Evolutionary conservation across 768 basidiomycete genomes (phyloP).

Genomic region (Cystobasidiopsis lactophilus): DNA sequence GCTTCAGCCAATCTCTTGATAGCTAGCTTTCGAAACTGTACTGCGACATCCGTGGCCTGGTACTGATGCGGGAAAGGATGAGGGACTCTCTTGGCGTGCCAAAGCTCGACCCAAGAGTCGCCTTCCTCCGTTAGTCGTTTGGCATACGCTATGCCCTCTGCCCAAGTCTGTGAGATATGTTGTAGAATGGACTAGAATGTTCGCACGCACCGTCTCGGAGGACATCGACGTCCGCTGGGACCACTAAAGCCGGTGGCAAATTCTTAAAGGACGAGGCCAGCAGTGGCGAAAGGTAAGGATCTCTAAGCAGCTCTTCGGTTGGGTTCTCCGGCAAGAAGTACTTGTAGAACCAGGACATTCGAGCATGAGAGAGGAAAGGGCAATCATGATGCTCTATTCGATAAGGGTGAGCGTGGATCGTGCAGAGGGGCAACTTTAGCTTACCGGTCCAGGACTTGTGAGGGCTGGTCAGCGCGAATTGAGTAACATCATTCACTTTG

Average conservation of each 20-base stretch:
- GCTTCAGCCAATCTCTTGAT: slow-evolving; percentile 2
- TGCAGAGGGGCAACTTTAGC: not conserved
- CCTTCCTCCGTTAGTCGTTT: not conserved
- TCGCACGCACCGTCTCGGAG: slow-evolving; percentile 5
- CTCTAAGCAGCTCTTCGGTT: not conserved
- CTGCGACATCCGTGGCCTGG: slow-evolving; percentile 3
- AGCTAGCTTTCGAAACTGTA: slow-evolving; percentile 1
- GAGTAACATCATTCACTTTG: no score
- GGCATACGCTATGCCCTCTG: slow-evolving; percentile 8
- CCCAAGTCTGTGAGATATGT: no score
- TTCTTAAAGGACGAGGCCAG: slow-evolving; percentile 1
- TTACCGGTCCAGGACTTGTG: not conserved
- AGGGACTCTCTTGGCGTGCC: slow-evolving; percentile 4
- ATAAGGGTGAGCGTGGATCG: not conserved
- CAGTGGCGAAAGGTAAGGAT: slow-evolving; percentile 4
- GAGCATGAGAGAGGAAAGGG: slow-evolving; percentile 5
- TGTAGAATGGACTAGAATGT: no score
- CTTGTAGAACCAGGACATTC: slow-evolving; percentile 9
- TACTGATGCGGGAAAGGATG: slow-evolving; percentile 11
- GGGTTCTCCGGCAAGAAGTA: slow-evolving; percentile 5
- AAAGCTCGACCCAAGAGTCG: slow-evolving; percentile 1
- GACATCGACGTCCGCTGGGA: slow-evolving; percentile 8
- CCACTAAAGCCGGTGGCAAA: slow-evolving; percentile 9
- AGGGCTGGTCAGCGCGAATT: not conserved
- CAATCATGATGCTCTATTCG: slow-evolving; percentile 6